Percentiles rank a stretch among this genome's conserved stretches.
Conservation (phyloP, 768 basidiomycete genomes). For the Nidula microcarpa region DNA sequence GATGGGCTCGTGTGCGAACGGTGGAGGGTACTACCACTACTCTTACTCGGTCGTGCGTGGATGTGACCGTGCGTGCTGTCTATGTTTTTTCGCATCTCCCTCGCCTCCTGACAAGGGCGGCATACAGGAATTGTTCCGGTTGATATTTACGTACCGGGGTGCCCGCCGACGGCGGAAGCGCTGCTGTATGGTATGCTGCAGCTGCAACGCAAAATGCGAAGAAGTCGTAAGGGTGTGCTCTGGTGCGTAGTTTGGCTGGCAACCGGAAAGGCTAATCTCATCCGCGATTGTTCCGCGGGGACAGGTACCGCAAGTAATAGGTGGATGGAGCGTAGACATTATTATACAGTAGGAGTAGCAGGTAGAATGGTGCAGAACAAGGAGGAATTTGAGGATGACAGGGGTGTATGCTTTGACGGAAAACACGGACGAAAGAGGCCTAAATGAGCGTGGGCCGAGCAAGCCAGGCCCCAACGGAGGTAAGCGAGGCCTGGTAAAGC, state of each 20-base stretch:
- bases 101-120: conserved; percentile 6
- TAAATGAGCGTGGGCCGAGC: background rate
- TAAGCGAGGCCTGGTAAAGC: background rate
- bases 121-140: conserved; percentile 88
- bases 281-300: background rate
- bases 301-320: conserved; percentile 56
- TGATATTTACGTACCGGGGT: conserved; percentile 97
- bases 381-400: background rate
- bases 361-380: background rate
- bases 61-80: conserved; percentile 77
- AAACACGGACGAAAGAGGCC: background rate
- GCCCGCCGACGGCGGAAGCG: conserved; percentile 95
- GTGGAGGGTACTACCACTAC: conserved; percentile 96
- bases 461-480: background rate
- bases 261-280: background rate
- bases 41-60: conserved; percentile 98
- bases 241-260: conserved; percentile 51
- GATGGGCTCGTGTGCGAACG: conserved; percentile 99
- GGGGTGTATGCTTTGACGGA: background rate
- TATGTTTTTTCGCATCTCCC: background rate
- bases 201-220: conserved; percentile 93
- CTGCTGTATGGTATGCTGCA: conserved; percentile 96
- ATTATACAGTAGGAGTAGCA: background rate
- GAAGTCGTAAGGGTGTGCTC: conserved; percentile 79
- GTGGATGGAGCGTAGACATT: background rate